Evolutionary conservation across 192 early-diverging fungal genomes (phyloP), one percentile per base, ranked within the genome.

Genomic region (Pilobolus umbonatus): DNA sequence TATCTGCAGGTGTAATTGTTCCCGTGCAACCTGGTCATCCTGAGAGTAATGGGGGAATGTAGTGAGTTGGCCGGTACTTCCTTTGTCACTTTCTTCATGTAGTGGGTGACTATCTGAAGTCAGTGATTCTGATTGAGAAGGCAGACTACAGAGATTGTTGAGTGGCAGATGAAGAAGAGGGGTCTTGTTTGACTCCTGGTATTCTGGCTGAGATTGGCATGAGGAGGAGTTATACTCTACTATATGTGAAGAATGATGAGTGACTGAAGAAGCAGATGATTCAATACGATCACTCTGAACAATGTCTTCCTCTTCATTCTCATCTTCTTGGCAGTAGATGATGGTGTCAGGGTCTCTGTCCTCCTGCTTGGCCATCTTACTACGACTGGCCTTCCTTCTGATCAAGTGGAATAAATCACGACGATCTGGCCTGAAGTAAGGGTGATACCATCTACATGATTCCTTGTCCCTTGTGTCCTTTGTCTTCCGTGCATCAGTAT

Each of bases 401-500:
- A 76, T 76, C 21, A 70, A 55, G 34, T 68, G 57, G 11, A 76
- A 67, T 32, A 76, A 49, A 46, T 76, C 75, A 24, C 62, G 64
- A 34, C 75, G 40, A 21, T 64, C 63, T 25, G 64, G 75, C n/a
- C 60, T 63, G 52, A 76, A 76, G 40, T 67, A 69, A 10, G 68
- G 63, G 51, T 76, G 75, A 17, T 72, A 73, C 64, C 72, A 76
- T 54, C 72, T 53, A 48, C 75, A 76, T 5, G 67, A 58, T 31
- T 76, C 67, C 36, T 73, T 73, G 25, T 66, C 68, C 32, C 69
- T 72, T 24, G 54, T 62, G 51, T 73, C 71, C 60, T 76, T 76
- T 31, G 64, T 67, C 67, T 76, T 76, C 32, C 75, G 51, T 8
- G 75, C 75, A 60, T 76, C 75, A 15, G 75, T 73, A 47, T 73